Evolutionary conservation across 2,329 filamentous ascomycete species (phyloP), one percentile per base, ranked within the genome.

Genomic region (Sclerotinia nivalis): DNA sequence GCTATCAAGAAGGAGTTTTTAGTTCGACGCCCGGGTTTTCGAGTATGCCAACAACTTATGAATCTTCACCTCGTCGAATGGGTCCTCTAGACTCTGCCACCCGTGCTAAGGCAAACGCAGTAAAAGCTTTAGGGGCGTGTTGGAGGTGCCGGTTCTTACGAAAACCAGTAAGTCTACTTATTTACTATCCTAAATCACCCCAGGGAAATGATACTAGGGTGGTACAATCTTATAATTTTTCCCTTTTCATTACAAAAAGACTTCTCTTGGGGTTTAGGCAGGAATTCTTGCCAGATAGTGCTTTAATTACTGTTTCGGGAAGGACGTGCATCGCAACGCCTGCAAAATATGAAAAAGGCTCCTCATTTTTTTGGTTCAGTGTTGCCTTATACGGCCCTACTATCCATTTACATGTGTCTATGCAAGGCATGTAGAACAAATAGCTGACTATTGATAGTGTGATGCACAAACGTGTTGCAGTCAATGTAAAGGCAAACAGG

Each of bases 131-230:
- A 34, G 71, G 71, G 15, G 70, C 72, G 54, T 73, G 72, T 54
- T 73, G 70, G 72, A 69, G 70, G 22, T 73, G 72, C 20, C 72
- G 66, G 31, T 67, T 73, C 37, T 43, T 73, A 56, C 59, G 69
- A 54, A 72, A 73, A 54, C 52, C 55, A 47, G 72, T 72, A 70
- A 68, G 70, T 58, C 20, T 20, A 18, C 2, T 31, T 22, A 40
- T 52, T 1, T 28, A 22, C 1, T 22, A 13, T 37, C 9, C 5
- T 13, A n/a, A 8, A 25, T 34, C 18, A 4, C 25, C 5, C 40
- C 10, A 5, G 22, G 7, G 22, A 6, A 52, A 49, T 8, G 12
- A 25, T 2, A 25, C 8, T 37, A 1, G 5, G 5, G 20, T 50
- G 7, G 7, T 25, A 18, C 1, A 31, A 15, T 50, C 22, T 37